Conservation (phyloP, 441 rosid species). For the Biscutella auriculata region DNA sequence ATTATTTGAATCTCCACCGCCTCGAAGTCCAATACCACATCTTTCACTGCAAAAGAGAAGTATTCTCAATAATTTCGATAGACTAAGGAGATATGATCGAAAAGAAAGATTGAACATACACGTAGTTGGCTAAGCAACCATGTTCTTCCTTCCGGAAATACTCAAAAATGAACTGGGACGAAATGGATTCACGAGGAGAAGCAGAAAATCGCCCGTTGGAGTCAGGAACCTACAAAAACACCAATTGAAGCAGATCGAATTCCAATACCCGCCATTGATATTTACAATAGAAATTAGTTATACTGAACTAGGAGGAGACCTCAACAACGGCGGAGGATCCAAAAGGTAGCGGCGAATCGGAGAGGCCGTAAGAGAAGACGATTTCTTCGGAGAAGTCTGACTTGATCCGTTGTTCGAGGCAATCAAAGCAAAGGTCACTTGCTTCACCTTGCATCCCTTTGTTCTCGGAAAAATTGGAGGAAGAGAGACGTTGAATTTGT, state of each 20-base stretch:
- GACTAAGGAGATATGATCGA: not conserved
- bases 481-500: slow-evolving; percentile 9
- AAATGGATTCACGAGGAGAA: slow-evolving; percentile 25
- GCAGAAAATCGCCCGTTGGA: slow-evolving; percentile 32
- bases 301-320: slow-evolving; percentile 17
- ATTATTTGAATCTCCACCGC: slow-evolving; percentile 13
- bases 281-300: not conserved
- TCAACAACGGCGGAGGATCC: slow-evolving; percentile 69
- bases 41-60: slow-evolving; percentile 31
- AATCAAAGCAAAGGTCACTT: slow-evolving; percentile 41
- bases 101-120: slow-evolving; percentile 32
- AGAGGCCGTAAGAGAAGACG: slow-evolving; percentile 48
- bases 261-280: not conserved
- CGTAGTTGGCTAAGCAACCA: slow-evolving; percentile 44
- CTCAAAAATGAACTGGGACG: slow-evolving; percentile 46
- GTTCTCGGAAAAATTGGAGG: not conserved
- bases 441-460: slow-evolving; percentile 21
- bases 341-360: slow-evolving; percentile 60
- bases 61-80: not conserved
- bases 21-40: slow-evolving; percentile 18
- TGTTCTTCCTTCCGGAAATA: slow-evolving; percentile 29
- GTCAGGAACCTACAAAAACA: slow-evolving; percentile 34
- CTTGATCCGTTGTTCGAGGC: slow-evolving; percentile 54
- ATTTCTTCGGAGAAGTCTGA: slow-evolving; percentile 61
- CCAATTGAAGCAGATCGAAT: slow-evolving; percentile 5